These are phyloP conservation scores for Ophiostoma triangulosporum DNA, from an alignment of 2,329 filamentous ascomycete species.

Conservation along the genomic window DNA sequence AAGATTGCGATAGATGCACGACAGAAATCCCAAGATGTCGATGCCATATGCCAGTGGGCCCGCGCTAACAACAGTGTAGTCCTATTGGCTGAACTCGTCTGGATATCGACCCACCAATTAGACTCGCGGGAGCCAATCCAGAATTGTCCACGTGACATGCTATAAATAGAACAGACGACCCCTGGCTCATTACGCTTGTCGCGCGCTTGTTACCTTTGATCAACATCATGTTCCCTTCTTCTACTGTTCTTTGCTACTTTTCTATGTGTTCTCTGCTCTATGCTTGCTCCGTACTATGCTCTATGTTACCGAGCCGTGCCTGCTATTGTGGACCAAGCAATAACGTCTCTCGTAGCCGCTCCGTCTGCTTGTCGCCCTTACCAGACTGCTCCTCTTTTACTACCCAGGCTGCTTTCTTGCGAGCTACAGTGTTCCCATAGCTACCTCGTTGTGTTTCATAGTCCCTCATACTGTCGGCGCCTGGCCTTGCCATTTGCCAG, in stretches of 20 bases:
- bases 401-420: no score
- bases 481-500: no score
- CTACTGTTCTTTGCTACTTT: not conserved
- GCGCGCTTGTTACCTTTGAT: not conserved
- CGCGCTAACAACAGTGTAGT: not conserved
- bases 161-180: constrained; percentile 7
- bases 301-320: no score
- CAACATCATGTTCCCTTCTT: no score
- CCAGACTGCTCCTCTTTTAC: no score
- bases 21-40: not conserved
- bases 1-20: not conserved
- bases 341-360: no score
- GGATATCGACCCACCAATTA: not conserved
- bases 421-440: no score
- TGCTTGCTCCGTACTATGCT: no score
- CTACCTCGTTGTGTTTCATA: no score
- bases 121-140: not conserved
- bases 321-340: no score
- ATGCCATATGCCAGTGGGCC: not conserved
- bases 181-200: not conserved
- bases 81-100: not conserved
- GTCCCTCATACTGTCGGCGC: no score
- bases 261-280: not conserved
- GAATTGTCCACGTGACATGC: constrained; percentile 4
- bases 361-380: no score